A percentile compares a stretch with the other conserved stretches of the same genome.
Conservation (phyloP, 1,284 basidiomycete genomes). For the Tilletia indica region DNA sequence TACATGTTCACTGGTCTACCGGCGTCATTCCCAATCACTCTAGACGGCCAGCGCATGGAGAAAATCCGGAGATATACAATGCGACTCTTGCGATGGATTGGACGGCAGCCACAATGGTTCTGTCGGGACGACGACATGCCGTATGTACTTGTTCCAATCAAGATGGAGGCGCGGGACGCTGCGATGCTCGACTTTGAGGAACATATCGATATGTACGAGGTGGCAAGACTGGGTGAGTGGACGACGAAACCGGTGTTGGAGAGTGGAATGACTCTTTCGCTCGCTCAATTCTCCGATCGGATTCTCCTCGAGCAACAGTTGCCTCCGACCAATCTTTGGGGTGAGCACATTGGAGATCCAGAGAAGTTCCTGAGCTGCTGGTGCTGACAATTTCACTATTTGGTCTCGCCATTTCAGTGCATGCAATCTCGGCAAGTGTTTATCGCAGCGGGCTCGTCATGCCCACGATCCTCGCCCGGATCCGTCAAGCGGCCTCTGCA, state of each 20-base stretch:
- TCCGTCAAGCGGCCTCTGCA: not conserved
- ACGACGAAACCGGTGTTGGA: not conserved
- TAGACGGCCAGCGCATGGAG: not conserved
- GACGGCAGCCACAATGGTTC: not conserved
- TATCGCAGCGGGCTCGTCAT: constrained; percentile 7
- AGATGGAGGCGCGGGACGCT: not conserved
- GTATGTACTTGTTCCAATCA: not conserved
- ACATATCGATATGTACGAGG: constrained; percentile 2
- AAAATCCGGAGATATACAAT: not conserved
- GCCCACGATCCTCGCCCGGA: not conserved
- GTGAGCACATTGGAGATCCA: not conserved
- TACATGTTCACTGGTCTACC: not conserved
- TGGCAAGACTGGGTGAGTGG: not conserved
- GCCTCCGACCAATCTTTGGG: constrained; percentile 10
- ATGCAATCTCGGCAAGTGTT: not conserved
- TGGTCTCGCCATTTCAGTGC: not conserved
- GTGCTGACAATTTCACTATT: not conserved
- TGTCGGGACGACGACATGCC: constrained; percentile 13
- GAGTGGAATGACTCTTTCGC: not conserved
- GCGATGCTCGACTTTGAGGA: constrained; percentile 2
- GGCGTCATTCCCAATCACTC: not conserved
- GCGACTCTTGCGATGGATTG: not conserved
- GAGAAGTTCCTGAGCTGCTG: not conserved
- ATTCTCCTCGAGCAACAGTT: not conserved
- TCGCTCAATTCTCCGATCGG: constrained; percentile 3